Evolutionary conservation across 2,329 filamentous ascomycete genomes (phyloP).

Genomic region (Trichoderma aggressivum): DNA sequence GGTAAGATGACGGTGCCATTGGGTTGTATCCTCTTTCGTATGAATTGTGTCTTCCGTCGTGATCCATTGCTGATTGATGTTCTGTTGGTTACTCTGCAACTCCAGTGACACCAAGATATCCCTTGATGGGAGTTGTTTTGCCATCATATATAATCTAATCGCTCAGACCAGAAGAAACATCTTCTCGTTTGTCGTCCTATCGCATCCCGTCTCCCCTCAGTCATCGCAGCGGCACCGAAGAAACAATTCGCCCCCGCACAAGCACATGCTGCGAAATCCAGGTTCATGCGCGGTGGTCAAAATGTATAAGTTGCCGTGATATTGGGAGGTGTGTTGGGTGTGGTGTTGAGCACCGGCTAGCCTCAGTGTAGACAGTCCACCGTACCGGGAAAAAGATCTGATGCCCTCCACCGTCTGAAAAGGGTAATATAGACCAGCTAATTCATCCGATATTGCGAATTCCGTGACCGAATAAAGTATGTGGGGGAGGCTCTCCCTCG

Average conservation of each 20-base stretch:
- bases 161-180: neutral
- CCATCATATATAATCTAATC: neutral
- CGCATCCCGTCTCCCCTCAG: neutral
- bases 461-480: neutral
- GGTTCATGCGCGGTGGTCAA: neutral
- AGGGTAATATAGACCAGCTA: neutral
- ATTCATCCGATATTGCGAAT: neutral
- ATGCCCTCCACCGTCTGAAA: neutral
- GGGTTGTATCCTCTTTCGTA: neutral
- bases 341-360: conserved; percentile 1
- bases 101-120: conserved; percentile 27
- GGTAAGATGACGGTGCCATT: neutral
- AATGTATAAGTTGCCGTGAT: neutral
- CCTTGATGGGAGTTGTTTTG: neutral
- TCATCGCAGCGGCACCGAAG: neutral
- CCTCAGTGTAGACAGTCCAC: neutral
- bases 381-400: neutral
- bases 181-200: neutral
- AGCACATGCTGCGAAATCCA: neutral
- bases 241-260: neutral
- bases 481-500: neutral
- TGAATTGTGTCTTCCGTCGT: neutral
- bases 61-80: conserved; percentile 16
- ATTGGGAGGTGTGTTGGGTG: neutral
- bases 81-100: conserved; percentile 42